Percentiles rank a stretch among this genome's conserved stretches.
Evolutionary conservation across 441 rosid species (phyloP).

Genomic region (Aquilaria agallochum): DNA sequence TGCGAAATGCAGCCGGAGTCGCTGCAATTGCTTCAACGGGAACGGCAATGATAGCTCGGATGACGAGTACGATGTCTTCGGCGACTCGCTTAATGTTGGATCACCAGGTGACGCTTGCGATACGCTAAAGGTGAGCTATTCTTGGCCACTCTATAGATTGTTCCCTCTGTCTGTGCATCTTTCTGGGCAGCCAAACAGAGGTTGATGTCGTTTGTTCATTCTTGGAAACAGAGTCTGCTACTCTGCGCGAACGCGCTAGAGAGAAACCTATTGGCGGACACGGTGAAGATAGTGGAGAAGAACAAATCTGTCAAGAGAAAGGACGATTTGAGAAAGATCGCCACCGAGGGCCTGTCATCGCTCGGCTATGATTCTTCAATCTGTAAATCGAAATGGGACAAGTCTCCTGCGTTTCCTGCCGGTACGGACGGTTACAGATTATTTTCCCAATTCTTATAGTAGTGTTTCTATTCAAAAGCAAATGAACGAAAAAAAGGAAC

Average conservation of each 20-base stretch:
- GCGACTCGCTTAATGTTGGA: slow-evolving; percentile 41
- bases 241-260: slow-evolving; percentile 65
- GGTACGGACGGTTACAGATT: slow-evolving; percentile 28
- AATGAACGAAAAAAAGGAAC: slow-evolving; percentile 5
- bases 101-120: slow-evolving; percentile 51
- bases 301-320: slow-evolving; percentile 56
- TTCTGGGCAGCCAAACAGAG: slow-evolving; percentile 1
- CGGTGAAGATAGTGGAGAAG: slow-evolving; percentile 68
- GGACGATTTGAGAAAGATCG: slow-evolving; percentile 58
- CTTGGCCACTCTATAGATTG: background rate
- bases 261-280: slow-evolving; percentile 74
- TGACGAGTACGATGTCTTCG: slow-evolving; percentile 65
- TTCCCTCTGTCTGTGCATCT: background rate
- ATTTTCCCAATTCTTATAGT: too few relatives aligned
- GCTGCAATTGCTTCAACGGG: slow-evolving; percentile 92
- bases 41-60: slow-evolving; percentile 73
- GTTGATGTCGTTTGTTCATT: background rate
- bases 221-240: slow-evolving; percentile 55
- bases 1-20: slow-evolving; percentile 59
- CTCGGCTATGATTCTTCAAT: slow-evolving; percentile 69
- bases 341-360: slow-evolving; percentile 52
- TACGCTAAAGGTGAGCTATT: slow-evolving; percentile 56
- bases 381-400: slow-evolving; percentile 93
- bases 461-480: background rate
- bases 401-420: slow-evolving; percentile 60